These are phyloP conservation scores for Phytophthora hybrid DNA, from an alignment of 352 stramenopile genomes.

Conservation along the genomic window DNA sequence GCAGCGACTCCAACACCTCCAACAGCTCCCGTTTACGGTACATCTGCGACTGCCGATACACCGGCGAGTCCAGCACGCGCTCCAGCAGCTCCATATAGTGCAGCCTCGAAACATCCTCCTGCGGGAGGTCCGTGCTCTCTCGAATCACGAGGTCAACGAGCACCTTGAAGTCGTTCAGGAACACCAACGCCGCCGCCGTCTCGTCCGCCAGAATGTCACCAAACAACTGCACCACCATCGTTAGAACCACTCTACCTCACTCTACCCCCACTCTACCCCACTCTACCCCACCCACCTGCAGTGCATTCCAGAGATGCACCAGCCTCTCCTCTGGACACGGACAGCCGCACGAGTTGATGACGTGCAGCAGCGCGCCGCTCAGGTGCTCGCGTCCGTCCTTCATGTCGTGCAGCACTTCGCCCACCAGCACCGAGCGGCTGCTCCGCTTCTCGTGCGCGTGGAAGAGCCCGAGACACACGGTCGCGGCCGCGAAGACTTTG, in stretches of 20 bases:
- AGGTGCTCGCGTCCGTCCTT: constrained; percentile 71
- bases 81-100: constrained; percentile 64
- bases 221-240: constrained; percentile 48
- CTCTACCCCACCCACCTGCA: constrained; percentile 49
- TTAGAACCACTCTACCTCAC: too few relatives aligned
- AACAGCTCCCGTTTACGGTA: constrained; percentile 73
- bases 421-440: constrained; percentile 50
- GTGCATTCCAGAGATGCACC: constrained; percentile 56
- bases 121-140: constrained; percentile 67
- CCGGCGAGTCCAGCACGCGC: constrained; percentile 45
- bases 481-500: constrained; percentile 70
- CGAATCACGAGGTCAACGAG: constrained; percentile 74
- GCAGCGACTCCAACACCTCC: constrained; percentile 56
- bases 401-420: constrained; percentile 54
- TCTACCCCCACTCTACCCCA: not conserved
- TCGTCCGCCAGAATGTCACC: constrained; percentile 61
- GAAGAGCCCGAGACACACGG: constrained; percentile 63
- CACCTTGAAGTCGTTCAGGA: constrained; percentile 82
- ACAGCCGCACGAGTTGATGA: constrained; percentile 86
- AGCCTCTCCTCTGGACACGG: constrained; percentile 51
- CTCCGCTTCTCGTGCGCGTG: constrained; percentile 59
- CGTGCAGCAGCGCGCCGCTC: constrained; percentile 72
- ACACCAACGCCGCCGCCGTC: constrained; percentile 56
- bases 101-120: constrained; percentile 52
- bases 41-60: constrained; percentile 57